Evolutionary conservation across 1,284 basidiomycete species (phyloP), one percentile per base, ranked within the genome.

Genomic region (Bjerkandera adusta): DNA sequence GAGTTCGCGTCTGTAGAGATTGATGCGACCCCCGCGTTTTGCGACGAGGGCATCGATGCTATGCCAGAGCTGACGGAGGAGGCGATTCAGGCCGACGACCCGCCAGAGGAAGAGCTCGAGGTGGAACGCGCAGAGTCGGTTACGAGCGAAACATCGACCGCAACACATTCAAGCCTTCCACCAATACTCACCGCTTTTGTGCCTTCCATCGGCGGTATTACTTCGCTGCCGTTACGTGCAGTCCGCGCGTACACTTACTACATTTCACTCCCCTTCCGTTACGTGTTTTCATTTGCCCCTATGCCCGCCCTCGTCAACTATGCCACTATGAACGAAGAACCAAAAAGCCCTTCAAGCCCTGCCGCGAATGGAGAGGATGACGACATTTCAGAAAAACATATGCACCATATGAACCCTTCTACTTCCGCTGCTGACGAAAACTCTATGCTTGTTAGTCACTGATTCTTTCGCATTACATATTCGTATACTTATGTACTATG

Each of bases 401-500:
- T 48, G 43, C 18, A 29, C 13, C 26, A 26, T 45, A 49, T 51
- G 49, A 42, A 16, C 36, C 42, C 43, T 47, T 36, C 36, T 21
- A 44, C 40, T 29, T 36, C 46, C 36, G 29, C 33, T 30, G 54
- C 36, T 47, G 30, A 36, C 34, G 33, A 32, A 38, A 42, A 41
- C 26, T 29, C 43, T 36, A 46, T 32, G 30, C 30, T 16, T 71
- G 73, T 75, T 68, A 67, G 75, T 75, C 69, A 70, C 68, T 75
- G 68, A 72, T 70, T 65, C 34, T 47, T 65, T 57, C 59, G 59
- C 61, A 62, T 18, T 37, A 55, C 62, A 54, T 59, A 60, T 61
- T 55, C 43, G 59, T 66, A 71, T 72, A 64, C 72, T 75, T 72
- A 66, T 65, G 58, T 61, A 73, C 64, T 62, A n/a, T n/a, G n/a